phyloP scores from a whole-genome alignment of 2,329 filamentous ascomycete genomes.

The Hymenoscyphus salicellus region DNA sequence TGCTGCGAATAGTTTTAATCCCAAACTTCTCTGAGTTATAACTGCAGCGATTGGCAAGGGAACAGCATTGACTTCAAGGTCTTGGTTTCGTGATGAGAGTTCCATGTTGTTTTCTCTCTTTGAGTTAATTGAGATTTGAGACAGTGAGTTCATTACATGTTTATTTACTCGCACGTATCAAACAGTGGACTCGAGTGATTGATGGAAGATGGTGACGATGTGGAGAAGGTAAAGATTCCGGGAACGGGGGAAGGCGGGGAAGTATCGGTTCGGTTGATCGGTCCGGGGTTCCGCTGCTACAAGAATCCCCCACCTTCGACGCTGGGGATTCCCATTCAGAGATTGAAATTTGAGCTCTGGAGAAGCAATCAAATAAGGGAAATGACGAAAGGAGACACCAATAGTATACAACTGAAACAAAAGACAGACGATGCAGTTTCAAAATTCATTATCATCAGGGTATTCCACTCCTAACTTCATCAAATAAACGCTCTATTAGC shows the following conservation, averaged over 20 bases:
- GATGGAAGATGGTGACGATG: too few species aligned
- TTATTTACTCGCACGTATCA: background rate
- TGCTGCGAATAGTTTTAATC: constrained; percentile 49
- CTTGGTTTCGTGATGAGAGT: background rate
- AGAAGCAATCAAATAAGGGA: too few species aligned
- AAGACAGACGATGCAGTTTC: too few species aligned
- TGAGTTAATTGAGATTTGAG: background rate
- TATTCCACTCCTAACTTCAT: too few species aligned
- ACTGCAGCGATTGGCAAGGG: background rate
- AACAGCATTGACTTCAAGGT: background rate
- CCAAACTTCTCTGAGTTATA: background rate
- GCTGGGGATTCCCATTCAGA: too few species aligned
- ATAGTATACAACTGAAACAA: too few species aligned
- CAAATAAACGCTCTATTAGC: too few species aligned
- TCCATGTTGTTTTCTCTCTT: background rate
- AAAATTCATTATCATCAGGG: too few species aligned
- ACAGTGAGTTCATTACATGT: background rate
- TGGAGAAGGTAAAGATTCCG: background rate
- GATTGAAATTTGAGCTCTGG: too few species aligned
- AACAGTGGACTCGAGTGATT: background rate
- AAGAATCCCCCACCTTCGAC: too few species aligned
- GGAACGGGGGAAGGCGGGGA: constrained; percentile 1
- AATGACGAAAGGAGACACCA: too few species aligned
- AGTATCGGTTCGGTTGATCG: background rate
- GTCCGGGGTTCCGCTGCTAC: background rate